Evolutionary conservation across 495 filamentous ascomycete species (phyloP).

Genomic region (Penicillium fimorum): DNA sequence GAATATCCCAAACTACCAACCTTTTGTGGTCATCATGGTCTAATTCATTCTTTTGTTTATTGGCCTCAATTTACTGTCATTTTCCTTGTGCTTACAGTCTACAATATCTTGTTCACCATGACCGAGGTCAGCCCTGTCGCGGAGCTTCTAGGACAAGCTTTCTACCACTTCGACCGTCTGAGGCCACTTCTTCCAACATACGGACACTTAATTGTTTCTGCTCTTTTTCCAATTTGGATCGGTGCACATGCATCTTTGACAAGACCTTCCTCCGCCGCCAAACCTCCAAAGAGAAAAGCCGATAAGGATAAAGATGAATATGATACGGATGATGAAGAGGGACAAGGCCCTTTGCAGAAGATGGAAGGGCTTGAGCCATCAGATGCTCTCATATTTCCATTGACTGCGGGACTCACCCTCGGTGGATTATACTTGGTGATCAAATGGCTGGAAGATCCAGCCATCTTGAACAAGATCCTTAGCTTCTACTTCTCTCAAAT

Average conservation of each 20-base stretch:
- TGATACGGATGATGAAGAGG: slow-evolving; percentile 55
- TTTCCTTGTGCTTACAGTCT: not conserved
- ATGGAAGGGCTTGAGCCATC: slow-evolving; percentile 75
- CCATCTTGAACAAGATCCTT: slow-evolving; percentile 78
- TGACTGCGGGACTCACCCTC: slow-evolving; percentile 73
- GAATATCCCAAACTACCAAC: slow-evolving; percentile 3
- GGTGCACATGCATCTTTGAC: slow-evolving; percentile 69
- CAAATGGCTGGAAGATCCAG: slow-evolving; percentile 80
- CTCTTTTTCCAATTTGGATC: slow-evolving; percentile 70
- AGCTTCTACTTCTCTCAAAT: slow-evolving; percentile 81
- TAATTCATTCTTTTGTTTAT: slow-evolving; percentile 13
- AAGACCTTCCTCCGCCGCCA: slow-evolving; percentile 75
- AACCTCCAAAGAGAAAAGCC: slow-evolving; percentile 48
- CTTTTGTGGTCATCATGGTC: slow-evolving; percentile 12
- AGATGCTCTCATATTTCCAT: slow-evolving; percentile 83
- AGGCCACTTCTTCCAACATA: slow-evolving; percentile 64
- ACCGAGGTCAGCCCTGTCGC: slow-evolving; percentile 46
- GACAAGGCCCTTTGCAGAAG: slow-evolving; percentile 43
- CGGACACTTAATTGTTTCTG: slow-evolving; percentile 62
- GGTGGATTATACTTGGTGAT: slow-evolving; percentile 83
- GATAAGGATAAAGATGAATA: slow-evolving; percentile 37
- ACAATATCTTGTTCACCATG: slow-evolving; percentile 25
- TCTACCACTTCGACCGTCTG: slow-evolving; percentile 50
- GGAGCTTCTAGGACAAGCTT: slow-evolving; percentile 46
- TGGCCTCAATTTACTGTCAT: not conserved